Conservation (phyloP, 2,329 filamentous ascomycete genomes). For the Magnaporthales sp. region DNA sequence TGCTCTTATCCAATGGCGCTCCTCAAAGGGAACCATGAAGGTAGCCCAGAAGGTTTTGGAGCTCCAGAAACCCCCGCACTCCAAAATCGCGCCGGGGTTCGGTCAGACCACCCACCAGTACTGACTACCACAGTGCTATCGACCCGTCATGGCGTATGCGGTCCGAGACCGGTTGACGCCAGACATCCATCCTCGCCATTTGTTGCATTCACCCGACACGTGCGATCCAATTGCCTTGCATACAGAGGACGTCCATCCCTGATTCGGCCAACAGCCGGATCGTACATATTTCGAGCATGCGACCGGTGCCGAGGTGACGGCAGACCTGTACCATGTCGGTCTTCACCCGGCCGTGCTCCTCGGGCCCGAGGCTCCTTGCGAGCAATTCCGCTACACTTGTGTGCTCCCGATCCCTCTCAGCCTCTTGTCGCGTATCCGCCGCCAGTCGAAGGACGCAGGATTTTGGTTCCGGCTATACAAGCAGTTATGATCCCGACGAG, state of each 20-base stretch:
- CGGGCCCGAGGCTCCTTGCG: constrained; percentile 5
- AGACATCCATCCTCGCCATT: background rate
- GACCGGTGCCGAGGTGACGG: constrained; percentile 1
- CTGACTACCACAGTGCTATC: background rate
- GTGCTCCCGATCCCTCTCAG: constrained; percentile 15
- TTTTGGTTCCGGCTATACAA: constrained; percentile 50
- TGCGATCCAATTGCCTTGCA: background rate
- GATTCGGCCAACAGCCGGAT: background rate
- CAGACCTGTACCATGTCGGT: constrained; percentile 9
- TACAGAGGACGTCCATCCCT: background rate
- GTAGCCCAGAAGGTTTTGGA: background rate
- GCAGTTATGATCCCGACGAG: constrained; percentile 49
- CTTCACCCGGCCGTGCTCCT: constrained; percentile 9
- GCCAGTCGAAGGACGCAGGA: constrained; percentile 33
- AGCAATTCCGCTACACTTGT: background rate
- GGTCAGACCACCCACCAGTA: background rate
- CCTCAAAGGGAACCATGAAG: background rate
- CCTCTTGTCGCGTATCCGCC: constrained; percentile 17
- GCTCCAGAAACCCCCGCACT: background rate
- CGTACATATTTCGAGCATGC: background rate
- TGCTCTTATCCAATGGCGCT: background rate
- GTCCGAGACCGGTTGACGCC: background rate
- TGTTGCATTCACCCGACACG: background rate
- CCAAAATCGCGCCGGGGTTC: background rate
- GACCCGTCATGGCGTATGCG: background rate